phyloP scores from a whole-genome alignment of 306 rosid genomes.

The Vicia sativa region DNA sequence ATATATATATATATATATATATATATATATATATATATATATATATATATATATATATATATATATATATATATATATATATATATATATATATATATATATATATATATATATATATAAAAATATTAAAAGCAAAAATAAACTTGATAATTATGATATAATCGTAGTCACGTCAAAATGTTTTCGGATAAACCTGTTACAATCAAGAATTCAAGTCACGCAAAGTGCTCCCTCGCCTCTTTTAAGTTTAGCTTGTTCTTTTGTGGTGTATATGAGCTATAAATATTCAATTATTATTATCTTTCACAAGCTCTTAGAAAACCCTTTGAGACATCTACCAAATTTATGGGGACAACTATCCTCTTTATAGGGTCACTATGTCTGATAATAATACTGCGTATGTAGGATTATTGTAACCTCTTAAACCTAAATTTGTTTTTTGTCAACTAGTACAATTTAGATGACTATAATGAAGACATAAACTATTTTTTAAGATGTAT shows the following conservation, averaged over 20 bases:
- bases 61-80: too few relatives aligned
- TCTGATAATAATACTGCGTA: background rate
- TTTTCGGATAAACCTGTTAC: slow-evolving; percentile 19
- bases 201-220: slow-evolving; percentile 9
- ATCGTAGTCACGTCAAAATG: slow-evolving; percentile 26
- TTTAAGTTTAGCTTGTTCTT: slow-evolving; percentile 18
- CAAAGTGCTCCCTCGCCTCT: background rate
- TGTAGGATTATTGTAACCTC: background rate
- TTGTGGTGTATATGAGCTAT: background rate
- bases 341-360: slow-evolving; percentile 2
- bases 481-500: too few relatives aligned
- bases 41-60: too few relatives aligned
- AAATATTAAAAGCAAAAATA: too few relatives aligned
- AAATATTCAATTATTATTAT: background rate
- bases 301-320: slow-evolving; percentile 8
- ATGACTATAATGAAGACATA: too few relatives aligned
- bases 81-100: too few relatives aligned
- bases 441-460: background rate
- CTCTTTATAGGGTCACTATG: slow-evolving; percentile 5
- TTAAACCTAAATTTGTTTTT: background rate
- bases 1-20: too few relatives aligned
- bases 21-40: too few relatives aligned
- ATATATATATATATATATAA: too few relatives aligned
- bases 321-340: background rate
- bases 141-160: background rate